Conservation (phyloP, 441 rosid species). For the Breynia disticha region DNA sequence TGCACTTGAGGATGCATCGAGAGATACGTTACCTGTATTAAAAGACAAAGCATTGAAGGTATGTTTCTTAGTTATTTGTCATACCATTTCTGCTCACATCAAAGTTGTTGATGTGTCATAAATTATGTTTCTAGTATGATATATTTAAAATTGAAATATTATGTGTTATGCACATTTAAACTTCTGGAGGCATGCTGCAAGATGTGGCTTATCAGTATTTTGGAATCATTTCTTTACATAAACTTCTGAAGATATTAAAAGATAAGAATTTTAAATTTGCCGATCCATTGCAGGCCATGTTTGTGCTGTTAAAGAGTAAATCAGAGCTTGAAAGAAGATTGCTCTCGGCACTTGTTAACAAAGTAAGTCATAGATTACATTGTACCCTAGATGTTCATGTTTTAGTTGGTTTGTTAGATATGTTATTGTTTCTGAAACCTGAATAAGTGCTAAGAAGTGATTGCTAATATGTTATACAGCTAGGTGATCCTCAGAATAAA, state of each 20-base stretch:
- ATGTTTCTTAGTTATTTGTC: slow-evolving; percentile 10
- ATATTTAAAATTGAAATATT: too few relatives aligned
- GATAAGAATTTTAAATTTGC: background rate
- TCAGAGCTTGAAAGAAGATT: slow-evolving; percentile 90
- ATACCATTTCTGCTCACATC: background rate
- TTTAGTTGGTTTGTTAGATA: slow-evolving; percentile 1
- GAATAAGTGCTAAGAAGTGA: background rate
- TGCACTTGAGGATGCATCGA: slow-evolving; percentile 92
- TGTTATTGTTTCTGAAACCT: slow-evolving; percentile 6
- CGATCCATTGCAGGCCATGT: slow-evolving; percentile 53
- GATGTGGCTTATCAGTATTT: too few relatives aligned
- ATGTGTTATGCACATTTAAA: too few relatives aligned
- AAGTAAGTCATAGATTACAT: slow-evolving; percentile 36
- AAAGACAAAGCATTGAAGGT: slow-evolving; percentile 93
- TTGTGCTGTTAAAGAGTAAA: slow-evolving; percentile 65
- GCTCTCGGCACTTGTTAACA: slow-evolving; percentile 78
- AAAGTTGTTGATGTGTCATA: background rate
- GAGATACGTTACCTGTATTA: slow-evolving; percentile 71
- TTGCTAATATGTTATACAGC: slow-evolving; percentile 32
- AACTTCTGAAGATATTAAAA: background rate
- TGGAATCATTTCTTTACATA: background rate
- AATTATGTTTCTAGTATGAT: background rate
- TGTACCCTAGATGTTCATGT: background rate
- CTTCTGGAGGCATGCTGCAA: too few relatives aligned
- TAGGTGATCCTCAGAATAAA: slow-evolving; percentile 95